These are phyloP conservation scores for Phialocephala subalpina DNA, from an alignment of 2,329 filamentous ascomycete species.

Conservation along the genomic window DNA sequence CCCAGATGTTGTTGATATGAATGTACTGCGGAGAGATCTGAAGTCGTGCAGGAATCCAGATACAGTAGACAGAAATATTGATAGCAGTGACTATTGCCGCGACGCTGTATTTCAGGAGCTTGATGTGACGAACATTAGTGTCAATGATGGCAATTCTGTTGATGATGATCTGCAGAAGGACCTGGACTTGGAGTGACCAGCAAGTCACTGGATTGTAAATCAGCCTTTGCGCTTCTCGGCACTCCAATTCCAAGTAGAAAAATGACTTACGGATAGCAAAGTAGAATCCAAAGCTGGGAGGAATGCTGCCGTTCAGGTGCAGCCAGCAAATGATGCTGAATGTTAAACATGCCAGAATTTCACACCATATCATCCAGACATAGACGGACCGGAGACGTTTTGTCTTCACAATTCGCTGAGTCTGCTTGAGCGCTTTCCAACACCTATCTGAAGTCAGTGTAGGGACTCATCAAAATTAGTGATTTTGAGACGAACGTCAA, in stretches of 20 bases:
- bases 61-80: conserved; percentile 60
- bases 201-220: conserved; percentile 24
- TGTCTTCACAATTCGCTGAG: background rate
- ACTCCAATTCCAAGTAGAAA: background rate
- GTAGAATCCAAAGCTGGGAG: conserved; percentile 16
- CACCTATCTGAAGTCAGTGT: background rate
- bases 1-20: conserved; percentile 58
- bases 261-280: conserved; percentile 7
- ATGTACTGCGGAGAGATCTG: conserved; percentile 51
- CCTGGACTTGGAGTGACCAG: conserved; percentile 53
- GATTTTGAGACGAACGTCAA: background rate
- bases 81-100: conserved; percentile 52
- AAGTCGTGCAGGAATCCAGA: conserved; percentile 60
- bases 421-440: conserved; percentile 11
- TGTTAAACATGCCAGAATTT: background rate
- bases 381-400: conserved; percentile 9
- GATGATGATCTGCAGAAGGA: conserved; percentile 62
- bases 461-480: background rate
- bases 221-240: background rate
- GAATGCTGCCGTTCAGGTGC: conserved; percentile 2
- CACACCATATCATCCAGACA: conserved; percentile 13
- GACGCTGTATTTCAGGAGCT: conserved; percentile 50
- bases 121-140: conserved; percentile 48
- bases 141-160: conserved; percentile 60
- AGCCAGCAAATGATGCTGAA: conserved; percentile 12